A percentile compares a stretch with the other conserved stretches of the same genome.
These are phyloP conservation scores for Candida neerlandica DNA, from an alignment of 1,139 yeast genomes.

Conservation along the genomic window DNA sequence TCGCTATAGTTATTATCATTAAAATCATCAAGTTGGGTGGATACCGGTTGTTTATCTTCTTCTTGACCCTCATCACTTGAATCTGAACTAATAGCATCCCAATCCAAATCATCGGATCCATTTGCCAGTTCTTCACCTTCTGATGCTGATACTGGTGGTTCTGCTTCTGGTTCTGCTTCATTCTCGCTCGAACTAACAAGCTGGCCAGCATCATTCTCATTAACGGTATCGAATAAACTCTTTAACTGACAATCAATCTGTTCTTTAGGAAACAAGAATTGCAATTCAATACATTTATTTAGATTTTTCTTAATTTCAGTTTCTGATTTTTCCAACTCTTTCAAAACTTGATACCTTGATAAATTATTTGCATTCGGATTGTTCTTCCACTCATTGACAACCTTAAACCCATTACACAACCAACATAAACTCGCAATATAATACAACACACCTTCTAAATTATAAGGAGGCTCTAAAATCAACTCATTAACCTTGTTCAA, in stretches of 20 bases:
- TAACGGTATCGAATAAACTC: slow-evolving; percentile 1
- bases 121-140: neutral
- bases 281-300: slow-evolving; percentile 30
- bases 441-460: slow-evolving; percentile 44
- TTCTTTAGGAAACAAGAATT: slow-evolving; percentile 32
- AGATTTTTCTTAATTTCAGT: slow-evolving; percentile 25
- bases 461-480: slow-evolving; percentile 48
- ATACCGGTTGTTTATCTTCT: neutral
- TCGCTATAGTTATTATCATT: neutral
- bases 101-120: slow-evolving; percentile 7
- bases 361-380: slow-evolving; percentile 6
- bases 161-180: slow-evolving; percentile 14
- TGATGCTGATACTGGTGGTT: too few species aligned
- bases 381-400: slow-evolving; percentile 15
- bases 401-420: slow-evolving; percentile 21
- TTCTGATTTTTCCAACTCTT: slow-evolving; percentile 18
- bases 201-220: neutral
- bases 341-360: slow-evolving; percentile 8
- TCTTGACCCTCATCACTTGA: slow-evolving; percentile 1
- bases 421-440: slow-evolving; percentile 35
- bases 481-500: slow-evolving; percentile 40
- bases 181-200: slow-evolving; percentile 6
- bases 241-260: slow-evolving; percentile 21
- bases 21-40: slow-evolving; percentile 1
- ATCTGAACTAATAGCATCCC: slow-evolving; percentile 14